phyloP scores from a whole-genome alignment of 1,284 basidiomycete species.

The Polyporus tsugae region DNA sequence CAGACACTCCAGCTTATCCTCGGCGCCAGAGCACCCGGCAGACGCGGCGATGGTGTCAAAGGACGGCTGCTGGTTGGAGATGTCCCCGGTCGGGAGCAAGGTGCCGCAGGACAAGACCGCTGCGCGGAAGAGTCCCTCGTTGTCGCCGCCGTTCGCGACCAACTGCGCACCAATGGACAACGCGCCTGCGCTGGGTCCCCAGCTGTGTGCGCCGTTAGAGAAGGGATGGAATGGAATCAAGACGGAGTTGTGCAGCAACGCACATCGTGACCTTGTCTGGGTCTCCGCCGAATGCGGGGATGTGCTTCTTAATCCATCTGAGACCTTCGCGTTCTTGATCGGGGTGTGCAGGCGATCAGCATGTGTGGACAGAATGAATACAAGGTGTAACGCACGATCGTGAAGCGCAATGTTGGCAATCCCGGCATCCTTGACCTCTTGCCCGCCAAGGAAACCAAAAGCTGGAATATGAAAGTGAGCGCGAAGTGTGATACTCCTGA shows the following conservation, averaged over 20 bases:
- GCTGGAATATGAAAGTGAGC: constrained; percentile 31
- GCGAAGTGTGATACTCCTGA: no score
- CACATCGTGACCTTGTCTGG: constrained; percentile 43
- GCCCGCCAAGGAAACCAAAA: constrained; percentile 57
- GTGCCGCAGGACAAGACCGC: background rate
- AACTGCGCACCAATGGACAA: constrained; percentile 45
- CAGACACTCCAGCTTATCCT: background rate
- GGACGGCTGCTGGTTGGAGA: background rate
- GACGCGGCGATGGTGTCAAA: background rate
- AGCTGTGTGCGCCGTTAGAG: constrained; percentile 30
- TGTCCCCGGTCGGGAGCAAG: background rate
- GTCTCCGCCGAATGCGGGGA: constrained; percentile 50
- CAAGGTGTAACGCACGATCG: constrained; percentile 51
- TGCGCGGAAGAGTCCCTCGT: constrained; percentile 31
- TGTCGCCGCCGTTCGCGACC: constrained; percentile 42
- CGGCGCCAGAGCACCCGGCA: background rate
- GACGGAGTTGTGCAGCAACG: background rate
- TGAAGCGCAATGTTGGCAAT: constrained; percentile 62
- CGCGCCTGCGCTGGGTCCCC: constrained; percentile 52
- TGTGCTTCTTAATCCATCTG: constrained; percentile 59
- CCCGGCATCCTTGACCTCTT: constrained; percentile 57
- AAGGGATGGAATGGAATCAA: background rate
- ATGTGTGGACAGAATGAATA: background rate
- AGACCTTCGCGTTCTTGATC: constrained; percentile 46
- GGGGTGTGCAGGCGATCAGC: background rate